Conservation (phyloP, 2,329 filamentous ascomycete genomes). For the Colletotrichum paranaense region DNA sequence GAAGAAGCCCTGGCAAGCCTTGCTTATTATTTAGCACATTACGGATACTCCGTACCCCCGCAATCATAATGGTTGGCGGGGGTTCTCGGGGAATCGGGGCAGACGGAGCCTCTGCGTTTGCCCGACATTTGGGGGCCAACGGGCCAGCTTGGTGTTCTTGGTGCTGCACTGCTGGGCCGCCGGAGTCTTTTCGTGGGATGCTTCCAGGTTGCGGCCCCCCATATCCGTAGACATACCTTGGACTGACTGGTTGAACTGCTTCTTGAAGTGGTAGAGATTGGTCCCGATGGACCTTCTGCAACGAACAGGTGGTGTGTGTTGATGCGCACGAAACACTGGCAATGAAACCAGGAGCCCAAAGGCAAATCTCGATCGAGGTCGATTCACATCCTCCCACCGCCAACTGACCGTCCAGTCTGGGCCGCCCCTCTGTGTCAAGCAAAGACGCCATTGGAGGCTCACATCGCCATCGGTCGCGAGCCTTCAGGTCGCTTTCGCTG, state of each 20-base stretch:
- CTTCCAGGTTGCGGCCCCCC: not conserved
- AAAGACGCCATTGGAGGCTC: not conserved
- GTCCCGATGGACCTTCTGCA: not conserved
- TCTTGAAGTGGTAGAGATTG: not conserved
- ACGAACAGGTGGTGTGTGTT: conserved; percentile 13
- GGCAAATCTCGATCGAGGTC: not conserved
- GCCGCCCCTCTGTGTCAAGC: not conserved
- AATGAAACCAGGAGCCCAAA: conserved; percentile 18
- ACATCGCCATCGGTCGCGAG: not conserved
- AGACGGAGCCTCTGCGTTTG: conserved; percentile 15
- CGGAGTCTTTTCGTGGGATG: conserved; percentile 33
- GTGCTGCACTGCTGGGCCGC: not conserved
- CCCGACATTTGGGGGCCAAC: not conserved
- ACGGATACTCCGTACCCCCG: not conserved
- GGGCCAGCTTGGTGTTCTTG: not conserved
- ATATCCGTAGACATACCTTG: not conserved
- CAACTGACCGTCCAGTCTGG: not conserved
- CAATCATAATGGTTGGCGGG: conserved; percentile 11
- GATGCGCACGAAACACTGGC: conserved; percentile 15
- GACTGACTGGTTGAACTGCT: not conserved
- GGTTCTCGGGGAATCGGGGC: not conserved
- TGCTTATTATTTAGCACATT: too few relatives aligned
- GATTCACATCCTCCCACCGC: not conserved
- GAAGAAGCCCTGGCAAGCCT: not conserved
- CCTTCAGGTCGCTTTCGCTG: not conserved